A percentile compares a stretch with the other conserved stretches of the same genome.
Evolutionary conservation across 2,329 filamentous ascomycete species (phyloP).

Genomic region (Cercospora sp.): DNA sequence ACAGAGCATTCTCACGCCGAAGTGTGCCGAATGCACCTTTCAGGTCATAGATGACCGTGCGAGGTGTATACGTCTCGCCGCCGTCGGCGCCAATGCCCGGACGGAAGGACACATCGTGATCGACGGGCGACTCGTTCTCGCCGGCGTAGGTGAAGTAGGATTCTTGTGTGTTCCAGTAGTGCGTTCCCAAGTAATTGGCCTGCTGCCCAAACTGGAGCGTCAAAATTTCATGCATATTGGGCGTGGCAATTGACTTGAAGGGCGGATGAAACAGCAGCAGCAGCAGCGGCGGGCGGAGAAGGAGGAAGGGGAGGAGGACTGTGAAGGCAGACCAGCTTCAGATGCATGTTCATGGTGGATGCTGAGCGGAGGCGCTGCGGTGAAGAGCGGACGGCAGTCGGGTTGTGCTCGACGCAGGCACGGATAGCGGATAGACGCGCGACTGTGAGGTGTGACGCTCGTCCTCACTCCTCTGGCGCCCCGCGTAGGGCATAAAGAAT

Average conservation of each 20-base stretch:
- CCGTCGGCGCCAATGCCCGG: conserved; percentile 80
- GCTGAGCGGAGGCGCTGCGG: neutral
- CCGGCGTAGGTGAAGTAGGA: conserved; percentile 92
- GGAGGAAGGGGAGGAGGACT: neutral
- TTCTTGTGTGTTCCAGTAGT: conserved; percentile 99
- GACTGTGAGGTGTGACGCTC: neutral
- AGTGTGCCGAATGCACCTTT: conserved; percentile 91
- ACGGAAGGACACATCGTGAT: conserved; percentile 88
- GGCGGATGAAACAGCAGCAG: neutral
- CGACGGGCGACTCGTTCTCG: conserved; percentile 65
- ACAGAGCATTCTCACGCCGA: conserved; percentile 83
- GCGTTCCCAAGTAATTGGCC: conserved; percentile 89
- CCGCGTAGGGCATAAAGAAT: neutral
- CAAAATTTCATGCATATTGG: conserved; percentile 84
- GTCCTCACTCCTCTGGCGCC: neutral
- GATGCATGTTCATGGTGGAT: neutral
- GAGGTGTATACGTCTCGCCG: conserved; percentile 85
- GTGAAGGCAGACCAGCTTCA: neutral
- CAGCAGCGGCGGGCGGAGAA: neutral
- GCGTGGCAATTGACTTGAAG: neutral
- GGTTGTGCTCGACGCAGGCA: neutral
- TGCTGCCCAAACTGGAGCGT: conserved; percentile 90
- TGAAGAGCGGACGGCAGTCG: neutral
- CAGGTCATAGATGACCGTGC: conserved; percentile 90
- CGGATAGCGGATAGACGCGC: neutral